Evolutionary conservation across 1,284 basidiomycete species (phyloP).

Genomic region (Moesziomyces sp.): DNA sequence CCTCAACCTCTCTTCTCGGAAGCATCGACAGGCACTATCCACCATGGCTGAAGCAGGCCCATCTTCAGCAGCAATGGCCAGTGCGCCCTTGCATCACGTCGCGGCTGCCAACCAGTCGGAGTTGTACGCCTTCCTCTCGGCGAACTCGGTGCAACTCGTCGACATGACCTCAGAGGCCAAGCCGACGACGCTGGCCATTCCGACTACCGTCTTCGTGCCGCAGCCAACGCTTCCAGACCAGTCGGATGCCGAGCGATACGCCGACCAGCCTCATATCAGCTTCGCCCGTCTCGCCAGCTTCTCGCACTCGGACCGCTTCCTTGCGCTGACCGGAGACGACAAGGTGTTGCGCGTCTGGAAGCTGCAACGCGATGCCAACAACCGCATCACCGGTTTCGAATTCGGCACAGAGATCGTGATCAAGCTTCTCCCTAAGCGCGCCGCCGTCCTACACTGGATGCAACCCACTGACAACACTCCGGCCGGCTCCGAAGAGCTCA

Average conservation of each 20-base stretch:
- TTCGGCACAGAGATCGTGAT: conserved; percentile 52
- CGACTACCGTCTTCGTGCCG: conserved; percentile 42
- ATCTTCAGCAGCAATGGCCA: conserved; percentile 24
- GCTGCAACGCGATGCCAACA: conserved; percentile 10
- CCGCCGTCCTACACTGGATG: conserved; percentile 56
- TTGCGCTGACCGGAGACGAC: conserved; percentile 63
- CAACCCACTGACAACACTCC: conserved; percentile 17
- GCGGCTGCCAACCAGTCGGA: conserved; percentile 35
- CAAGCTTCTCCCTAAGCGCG: conserved; percentile 60
- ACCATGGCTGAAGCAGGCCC: conserved; percentile 43
- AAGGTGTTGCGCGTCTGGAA: conserved; percentile 61
- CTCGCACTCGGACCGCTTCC: conserved; percentile 48
- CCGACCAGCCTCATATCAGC: conserved; percentile 39
- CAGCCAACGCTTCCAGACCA: conserved; percentile 47
- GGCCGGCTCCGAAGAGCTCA: conserved; percentile 47
- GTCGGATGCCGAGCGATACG: conserved; percentile 39
- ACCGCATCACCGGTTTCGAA: conserved; percentile 21
- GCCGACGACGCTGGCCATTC: conserved; percentile 29
- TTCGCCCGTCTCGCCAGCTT: conserved; percentile 57
- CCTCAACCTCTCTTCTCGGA: no score
- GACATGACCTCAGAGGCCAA: conserved; percentile 15
- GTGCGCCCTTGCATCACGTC: conserved; percentile 40
- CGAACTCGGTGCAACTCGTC: conserved; percentile 47
- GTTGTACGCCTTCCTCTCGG: conserved; percentile 35
- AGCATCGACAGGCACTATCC: neutral